Conservation (phyloP, 75 land plant genomes). For the Isoetes taiwanensis region DNA sequence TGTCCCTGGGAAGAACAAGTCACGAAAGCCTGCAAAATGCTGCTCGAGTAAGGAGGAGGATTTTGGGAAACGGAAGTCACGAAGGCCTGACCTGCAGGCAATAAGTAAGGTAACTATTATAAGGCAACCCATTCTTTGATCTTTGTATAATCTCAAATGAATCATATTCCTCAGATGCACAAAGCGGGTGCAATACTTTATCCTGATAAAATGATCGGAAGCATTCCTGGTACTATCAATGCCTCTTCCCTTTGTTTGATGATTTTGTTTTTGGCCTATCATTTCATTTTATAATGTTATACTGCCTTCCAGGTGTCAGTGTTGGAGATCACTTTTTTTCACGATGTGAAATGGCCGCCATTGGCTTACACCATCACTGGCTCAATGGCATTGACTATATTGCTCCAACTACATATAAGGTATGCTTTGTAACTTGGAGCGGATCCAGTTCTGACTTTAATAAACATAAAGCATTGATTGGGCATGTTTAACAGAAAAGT, state of each 20-base stretch:
- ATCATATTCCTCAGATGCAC: constrained; percentile 36
- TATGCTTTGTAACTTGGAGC: neutral
- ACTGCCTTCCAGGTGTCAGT: constrained; percentile 41
- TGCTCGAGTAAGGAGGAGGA: neutral
- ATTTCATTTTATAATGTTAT: neutral
- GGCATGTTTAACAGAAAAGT: neutral
- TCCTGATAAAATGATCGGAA: constrained; percentile 37
- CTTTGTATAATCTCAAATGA: neutral
- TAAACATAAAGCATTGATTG: neutral
- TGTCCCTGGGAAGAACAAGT: no score
- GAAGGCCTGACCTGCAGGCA: constrained; percentile 77
- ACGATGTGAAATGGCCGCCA: constrained; percentile 69
- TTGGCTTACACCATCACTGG: constrained; percentile 82
- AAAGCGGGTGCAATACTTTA: constrained; percentile 18
- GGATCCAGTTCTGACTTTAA: neutral
- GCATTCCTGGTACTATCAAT: constrained; percentile 35
- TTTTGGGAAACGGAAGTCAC: constrained; percentile 25
- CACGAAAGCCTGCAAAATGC: no score
- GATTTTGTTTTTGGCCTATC: neutral
- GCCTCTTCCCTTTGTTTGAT: neutral
- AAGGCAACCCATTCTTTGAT: neutral
- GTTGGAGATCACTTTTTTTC: constrained; percentile 80
- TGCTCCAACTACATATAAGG: constrained; percentile 12
- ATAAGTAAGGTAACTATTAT: constrained; percentile 40
- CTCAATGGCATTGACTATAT: constrained; percentile 79